A percentile compares a stretch with the other conserved stretches of the same genome.
Evolutionary conservation across 495 filamentous ascomycete genomes (phyloP).

Genomic region (Penicillium alfredii): DNA sequence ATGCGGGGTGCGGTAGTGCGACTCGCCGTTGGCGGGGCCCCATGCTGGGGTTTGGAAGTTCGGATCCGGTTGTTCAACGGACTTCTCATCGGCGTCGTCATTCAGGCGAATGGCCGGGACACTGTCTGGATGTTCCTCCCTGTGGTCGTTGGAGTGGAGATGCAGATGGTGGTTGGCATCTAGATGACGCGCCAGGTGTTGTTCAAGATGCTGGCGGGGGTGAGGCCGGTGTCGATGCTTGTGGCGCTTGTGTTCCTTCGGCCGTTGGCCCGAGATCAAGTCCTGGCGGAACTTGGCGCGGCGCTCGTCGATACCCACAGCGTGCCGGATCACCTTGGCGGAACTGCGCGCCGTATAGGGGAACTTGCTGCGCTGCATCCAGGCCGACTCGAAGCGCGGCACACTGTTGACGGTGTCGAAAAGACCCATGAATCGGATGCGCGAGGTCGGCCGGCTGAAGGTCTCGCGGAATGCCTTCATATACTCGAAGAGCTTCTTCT

Average conservation of each 20-base stretch:
- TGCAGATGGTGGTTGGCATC: conserved; percentile 20
- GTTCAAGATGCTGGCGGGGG: conserved; percentile 16
- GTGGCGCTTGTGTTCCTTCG: conserved; percentile 24
- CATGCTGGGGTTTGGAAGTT: conserved; percentile 8
- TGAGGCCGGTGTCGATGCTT: conserved; percentile 35
- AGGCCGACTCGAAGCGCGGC: conserved; percentile 74
- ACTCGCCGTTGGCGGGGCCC: conserved; percentile 22
- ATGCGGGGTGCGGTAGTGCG: conserved; percentile 31
- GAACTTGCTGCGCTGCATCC: conserved; percentile 78
- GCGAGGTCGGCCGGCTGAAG: conserved; percentile 69
- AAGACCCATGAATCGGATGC: conserved; percentile 52
- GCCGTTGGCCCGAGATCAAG: conserved; percentile 56
- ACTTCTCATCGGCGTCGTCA: conserved; percentile 13
- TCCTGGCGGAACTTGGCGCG: conserved; percentile 66
- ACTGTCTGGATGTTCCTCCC: conserved; percentile 15
- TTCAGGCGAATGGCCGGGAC: conserved; percentile 32
- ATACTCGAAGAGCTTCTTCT: conserved; percentile 64
- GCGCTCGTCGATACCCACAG: conserved; percentile 73
- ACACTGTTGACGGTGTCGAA: conserved; percentile 69
- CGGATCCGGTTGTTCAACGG: conserved; percentile 1
- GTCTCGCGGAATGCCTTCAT: conserved; percentile 83
- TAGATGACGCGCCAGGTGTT: conserved; percentile 14
- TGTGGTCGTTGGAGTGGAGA: conserved; percentile 14
- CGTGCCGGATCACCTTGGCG: conserved; percentile 63
- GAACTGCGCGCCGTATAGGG: conserved; percentile 77